Conservation (phyloP, 495 filamentous ascomycete genomes). For the Polyplosphaeria fusca region DNA sequence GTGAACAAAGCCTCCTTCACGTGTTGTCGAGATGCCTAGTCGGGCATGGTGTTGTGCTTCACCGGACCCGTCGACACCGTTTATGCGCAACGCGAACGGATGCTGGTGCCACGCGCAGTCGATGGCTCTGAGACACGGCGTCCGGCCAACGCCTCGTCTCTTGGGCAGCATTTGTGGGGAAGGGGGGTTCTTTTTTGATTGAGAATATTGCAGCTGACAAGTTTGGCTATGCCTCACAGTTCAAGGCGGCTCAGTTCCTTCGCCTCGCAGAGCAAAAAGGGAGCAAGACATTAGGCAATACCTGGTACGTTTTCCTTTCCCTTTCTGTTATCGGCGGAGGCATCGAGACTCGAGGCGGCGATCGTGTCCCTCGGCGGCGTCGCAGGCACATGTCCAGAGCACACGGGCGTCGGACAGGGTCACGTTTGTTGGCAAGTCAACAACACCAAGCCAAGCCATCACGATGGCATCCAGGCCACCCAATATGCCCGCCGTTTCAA, state of each 20-base stretch:
- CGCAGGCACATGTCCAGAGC: conserved; percentile 12
- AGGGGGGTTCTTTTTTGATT: too few species aligned
- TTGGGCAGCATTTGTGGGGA: conserved; percentile 37
- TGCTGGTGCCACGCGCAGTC: conserved; percentile 14
- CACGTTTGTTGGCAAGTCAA: conserved; percentile 23
- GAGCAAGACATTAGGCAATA: conserved; percentile 86
- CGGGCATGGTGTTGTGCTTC: conserved; percentile 10
- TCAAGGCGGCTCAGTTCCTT: conserved; percentile 85
- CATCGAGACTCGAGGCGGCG: conserved; percentile 20
- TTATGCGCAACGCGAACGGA: not conserved
- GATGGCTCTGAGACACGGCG: conserved; percentile 25
- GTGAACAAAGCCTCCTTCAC: conserved; percentile 40
- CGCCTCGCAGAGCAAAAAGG: conserved; percentile 86
- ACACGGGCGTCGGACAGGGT: conserved; percentile 6
- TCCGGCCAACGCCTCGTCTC: conserved; percentile 34
- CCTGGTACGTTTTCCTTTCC: conserved; percentile 65
- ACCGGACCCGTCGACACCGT: conserved; percentile 14
- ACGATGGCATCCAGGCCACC: conserved; percentile 12
- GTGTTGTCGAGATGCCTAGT: conserved; percentile 9
- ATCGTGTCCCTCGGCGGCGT: not conserved
- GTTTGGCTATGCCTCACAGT: conserved; percentile 51
- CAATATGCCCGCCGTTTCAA: conserved; percentile 22
- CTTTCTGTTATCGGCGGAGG: conserved; percentile 2
- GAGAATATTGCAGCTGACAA: conserved; percentile 25
- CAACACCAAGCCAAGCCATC: conserved; percentile 31